Conservation (phyloP, 768 basidiomycete species). For the Russula griseocarnosa region DNA sequence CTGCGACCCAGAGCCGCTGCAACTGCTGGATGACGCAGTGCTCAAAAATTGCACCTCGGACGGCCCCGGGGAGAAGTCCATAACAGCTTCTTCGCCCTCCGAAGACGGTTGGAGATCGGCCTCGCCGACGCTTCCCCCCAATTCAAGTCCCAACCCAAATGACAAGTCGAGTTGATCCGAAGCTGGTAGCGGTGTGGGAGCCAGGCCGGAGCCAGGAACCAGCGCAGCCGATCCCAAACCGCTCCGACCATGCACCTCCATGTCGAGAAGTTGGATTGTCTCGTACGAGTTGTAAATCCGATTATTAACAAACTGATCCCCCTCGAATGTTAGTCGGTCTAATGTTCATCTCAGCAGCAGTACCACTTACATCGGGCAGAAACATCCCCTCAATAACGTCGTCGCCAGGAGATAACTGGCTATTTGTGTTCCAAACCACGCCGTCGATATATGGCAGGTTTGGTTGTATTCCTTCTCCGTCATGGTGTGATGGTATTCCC, state of each 20-base stretch:
- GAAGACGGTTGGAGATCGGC: background rate
- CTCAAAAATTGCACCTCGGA: background rate
- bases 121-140: background rate
- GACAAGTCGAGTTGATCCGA: background rate
- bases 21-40: background rate
- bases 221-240: background rate
- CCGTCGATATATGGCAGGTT: background rate
- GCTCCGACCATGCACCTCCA: no score
- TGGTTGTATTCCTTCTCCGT: background rate
- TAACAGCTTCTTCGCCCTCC: background rate
- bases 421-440: background rate
- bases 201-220: background rate
- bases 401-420: background rate
- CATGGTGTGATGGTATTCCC: background rate
- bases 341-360: background rate
- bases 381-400: background rate
- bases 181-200: background rate
- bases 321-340: background rate
- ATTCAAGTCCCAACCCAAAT: background rate
- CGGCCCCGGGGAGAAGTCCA: background rate
- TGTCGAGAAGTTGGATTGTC: background rate
- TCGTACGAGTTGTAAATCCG: background rate
- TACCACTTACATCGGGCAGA: conserved; percentile 1
- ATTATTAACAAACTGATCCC: background rate
- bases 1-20: background rate